Base-by-base conservation (phyloP, 305 asterid species). In the Solanum hybrid region DNA sequence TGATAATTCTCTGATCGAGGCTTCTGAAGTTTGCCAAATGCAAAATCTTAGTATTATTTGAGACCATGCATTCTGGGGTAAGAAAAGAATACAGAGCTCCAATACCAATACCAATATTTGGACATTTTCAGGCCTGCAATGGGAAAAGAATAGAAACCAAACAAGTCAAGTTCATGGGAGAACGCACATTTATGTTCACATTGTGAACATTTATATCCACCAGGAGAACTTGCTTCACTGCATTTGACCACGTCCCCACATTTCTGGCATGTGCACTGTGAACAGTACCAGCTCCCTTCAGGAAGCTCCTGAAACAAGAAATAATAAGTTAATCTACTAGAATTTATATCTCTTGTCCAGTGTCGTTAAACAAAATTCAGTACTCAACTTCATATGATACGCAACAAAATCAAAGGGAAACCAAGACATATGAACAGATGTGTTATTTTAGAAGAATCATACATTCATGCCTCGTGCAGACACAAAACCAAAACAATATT, bases 231-330 rank as follows among this genome's bases (percentile, higher is more conserved):
- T 93, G 91, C 87, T 89, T 95, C 98, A 86, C 89, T 93, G 87
- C 91, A 92, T 88, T 89, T 91, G 79, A 93, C 99, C 65, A 93
- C 95, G 91, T 94, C 95, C 91, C 93, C 95, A 92, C 99, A 98
- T 92, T 93, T 93, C 92, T 87, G 95, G 94, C 99, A 98, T 82
- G 97, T 93, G 93, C 99, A 98, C 88, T 95, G 96, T 26, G 97
- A 95, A 89, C 99, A 98, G 88, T 96, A 98, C 99, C 99, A 98
- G 89, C 94, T 95, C 93, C 99, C 99, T 93, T 97, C 99, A 81
- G 99, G 99, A 88, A 98, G 93, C 89, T 96, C 98, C 99, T 98
- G 96, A 83, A 91, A 88, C 91, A 86, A 91, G 88, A 89, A 81
- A 89, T 61, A 87, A 89, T 36, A 83, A 51, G 88, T 89, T 87